A percentile compares a stretch with the other conserved stretches of the same genome.
Evolutionary conservation across 225 moss, liverwort and hornwort species (phyloP).

Genomic region (Antitrichia curtipendula): DNA sequence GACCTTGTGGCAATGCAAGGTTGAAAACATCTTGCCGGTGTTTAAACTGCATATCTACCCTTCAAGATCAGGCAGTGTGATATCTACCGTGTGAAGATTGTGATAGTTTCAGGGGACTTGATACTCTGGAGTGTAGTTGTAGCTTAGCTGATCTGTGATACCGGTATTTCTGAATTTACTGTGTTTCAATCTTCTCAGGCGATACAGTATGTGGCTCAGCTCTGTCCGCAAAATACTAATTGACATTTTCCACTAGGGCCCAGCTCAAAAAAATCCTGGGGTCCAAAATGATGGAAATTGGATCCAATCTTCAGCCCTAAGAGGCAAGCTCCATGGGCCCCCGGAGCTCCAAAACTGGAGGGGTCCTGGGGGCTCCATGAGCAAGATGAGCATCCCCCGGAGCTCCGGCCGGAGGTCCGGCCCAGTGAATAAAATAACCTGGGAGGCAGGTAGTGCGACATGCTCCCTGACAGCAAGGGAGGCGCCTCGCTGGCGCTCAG

Average conservation of each 20-base stretch:
- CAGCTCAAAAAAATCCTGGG: no score
- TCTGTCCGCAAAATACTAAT: no score
- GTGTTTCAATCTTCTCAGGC: background rate
- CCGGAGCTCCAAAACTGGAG: no score
- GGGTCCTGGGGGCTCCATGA: no score
- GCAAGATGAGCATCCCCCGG: no score
- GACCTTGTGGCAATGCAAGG: conserved; percentile 23
- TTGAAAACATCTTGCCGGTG: conserved; percentile 28
- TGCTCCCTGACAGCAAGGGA: no score
- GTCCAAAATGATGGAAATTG: background rate
- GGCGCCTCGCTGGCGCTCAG: no score
- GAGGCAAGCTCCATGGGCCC: no score
- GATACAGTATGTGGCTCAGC: background rate
- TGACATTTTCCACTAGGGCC: background rate
- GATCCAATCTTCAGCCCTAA: background rate
- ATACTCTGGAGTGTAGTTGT: background rate
- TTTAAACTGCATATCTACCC: conserved; percentile 1
- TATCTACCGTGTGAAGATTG: background rate
- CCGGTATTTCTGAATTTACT: background rate
- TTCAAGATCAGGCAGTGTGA: background rate
- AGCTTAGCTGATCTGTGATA: background rate
- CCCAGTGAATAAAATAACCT: no score
- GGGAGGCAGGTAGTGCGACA: no score
- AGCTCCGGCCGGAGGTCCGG: no score
- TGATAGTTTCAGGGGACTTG: background rate